Evolutionary conservation across 768 basidiomycete species (phyloP).

Genomic region (Boletus sp.): DNA sequence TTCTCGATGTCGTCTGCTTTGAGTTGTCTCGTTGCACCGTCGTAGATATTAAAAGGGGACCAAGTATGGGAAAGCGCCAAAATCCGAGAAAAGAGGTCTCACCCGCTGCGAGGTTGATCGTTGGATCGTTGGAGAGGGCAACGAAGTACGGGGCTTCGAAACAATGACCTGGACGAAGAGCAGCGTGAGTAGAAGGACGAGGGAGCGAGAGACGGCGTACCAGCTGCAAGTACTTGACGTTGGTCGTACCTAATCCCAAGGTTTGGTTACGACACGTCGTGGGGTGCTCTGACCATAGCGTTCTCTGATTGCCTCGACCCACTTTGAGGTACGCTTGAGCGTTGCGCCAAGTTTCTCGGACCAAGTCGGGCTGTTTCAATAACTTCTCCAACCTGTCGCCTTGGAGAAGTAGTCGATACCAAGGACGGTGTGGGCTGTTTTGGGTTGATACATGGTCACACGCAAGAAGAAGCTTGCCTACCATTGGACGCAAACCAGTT

Average conservation of each 20-base stretch:
- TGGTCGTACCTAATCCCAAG: slow-evolving; percentile 14
- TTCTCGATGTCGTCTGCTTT: slow-evolving; percentile 48
- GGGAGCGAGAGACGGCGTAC: slow-evolving; percentile 22
- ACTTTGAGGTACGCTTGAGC: slow-evolving; percentile 44
- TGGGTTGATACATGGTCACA: too few species aligned
- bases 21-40: slow-evolving; percentile 26
- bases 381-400: slow-evolving; percentile 51
- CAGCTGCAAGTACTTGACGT: slow-evolving; percentile 45
- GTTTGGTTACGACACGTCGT: slow-evolving; percentile 10
- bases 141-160: slow-evolving; percentile 56
- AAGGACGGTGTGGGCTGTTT: slow-evolving; percentile 47
- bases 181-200: background rate
- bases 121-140: slow-evolving; percentile 43
- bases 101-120: slow-evolving; percentile 45
- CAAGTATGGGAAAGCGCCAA: background rate
- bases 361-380: slow-evolving; percentile 36
- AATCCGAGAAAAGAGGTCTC: background rate
- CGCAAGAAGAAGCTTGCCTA: slow-evolving; percentile 21
- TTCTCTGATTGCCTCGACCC: slow-evolving; percentile 51
- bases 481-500: slow-evolving; percentile 65
- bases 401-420: slow-evolving; percentile 65
- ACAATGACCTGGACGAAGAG: slow-evolving; percentile 49
- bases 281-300: too few species aligned
- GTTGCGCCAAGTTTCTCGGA: slow-evolving; percentile 42
- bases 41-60: slow-evolving; percentile 35